Evolutionary conservation across 106 monocot species (phyloP).

Genomic region (Vanilla planifolia): DNA sequence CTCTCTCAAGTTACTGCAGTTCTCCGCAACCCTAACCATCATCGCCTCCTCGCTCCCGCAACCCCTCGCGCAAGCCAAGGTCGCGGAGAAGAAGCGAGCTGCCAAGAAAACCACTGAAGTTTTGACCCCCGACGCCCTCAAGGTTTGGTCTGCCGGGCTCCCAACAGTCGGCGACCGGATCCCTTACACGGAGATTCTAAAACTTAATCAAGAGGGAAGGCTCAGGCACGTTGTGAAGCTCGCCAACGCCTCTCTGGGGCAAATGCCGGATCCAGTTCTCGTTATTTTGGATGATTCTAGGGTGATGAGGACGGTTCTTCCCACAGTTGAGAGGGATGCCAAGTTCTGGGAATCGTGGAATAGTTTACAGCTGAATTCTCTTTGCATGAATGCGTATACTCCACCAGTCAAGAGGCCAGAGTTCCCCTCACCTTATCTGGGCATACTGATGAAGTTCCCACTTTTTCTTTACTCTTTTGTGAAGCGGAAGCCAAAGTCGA

Average conservation of each 20-base stretch:
- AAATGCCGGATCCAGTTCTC: slow-evolving; percentile 50
- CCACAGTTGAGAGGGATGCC: slow-evolving; percentile 43
- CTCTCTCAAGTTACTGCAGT: slow-evolving; percentile 19
- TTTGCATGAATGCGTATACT: slow-evolving; percentile 72
- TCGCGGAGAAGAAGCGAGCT: slow-evolving; percentile 36
- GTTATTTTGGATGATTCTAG: slow-evolving; percentile 64
- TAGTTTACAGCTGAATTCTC: slow-evolving; percentile 30
- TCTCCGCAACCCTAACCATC: slow-evolving; percentile 51
- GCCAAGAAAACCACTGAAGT: slow-evolving; percentile 30
- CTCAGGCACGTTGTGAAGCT: slow-evolving; percentile 73
- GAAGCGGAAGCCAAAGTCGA: slow-evolving; percentile 48
- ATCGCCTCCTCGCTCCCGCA: slow-evolving; percentile 32
- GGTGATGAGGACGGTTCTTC: slow-evolving; percentile 56
- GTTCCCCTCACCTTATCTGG: slow-evolving; percentile 46
- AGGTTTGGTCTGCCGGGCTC: slow-evolving; percentile 49
- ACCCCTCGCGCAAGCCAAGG: slow-evolving; percentile 33
- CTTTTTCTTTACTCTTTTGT: slow-evolving; percentile 11
- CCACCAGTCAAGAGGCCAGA: slow-evolving; percentile 66
- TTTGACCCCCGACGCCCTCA: slow-evolving; percentile 57
- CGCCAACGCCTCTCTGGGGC: slow-evolving; percentile 25
- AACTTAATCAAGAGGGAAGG: slow-evolving; percentile 31
- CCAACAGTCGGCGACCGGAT: slow-evolving; percentile 55
- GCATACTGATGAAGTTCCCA: slow-evolving; percentile 29
- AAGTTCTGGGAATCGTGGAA: slow-evolving; percentile 77
- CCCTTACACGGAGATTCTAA: slow-evolving; percentile 59